These are phyloP conservation scores for Ascochyta lentis DNA, from an alignment of 2,329 filamentous ascomycete species.

Conservation along the genomic window DNA sequence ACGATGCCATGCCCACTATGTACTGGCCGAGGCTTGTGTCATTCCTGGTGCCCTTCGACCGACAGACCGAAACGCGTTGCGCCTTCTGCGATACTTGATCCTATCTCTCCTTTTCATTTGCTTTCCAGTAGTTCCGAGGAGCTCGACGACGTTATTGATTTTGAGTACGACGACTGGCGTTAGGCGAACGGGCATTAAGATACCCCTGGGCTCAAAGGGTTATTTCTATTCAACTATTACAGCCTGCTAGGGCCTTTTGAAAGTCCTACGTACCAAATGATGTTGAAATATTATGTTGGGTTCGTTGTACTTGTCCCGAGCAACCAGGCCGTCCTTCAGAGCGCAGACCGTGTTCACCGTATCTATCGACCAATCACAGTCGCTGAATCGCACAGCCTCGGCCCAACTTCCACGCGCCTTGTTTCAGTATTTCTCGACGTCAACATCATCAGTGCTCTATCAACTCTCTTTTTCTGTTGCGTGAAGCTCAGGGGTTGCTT, in stretches of 20 bases:
- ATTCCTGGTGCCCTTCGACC: background rate
- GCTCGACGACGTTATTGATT: conserved; percentile 4
- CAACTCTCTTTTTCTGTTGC: background rate
- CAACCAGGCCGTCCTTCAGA: too few species aligned
- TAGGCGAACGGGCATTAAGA: conserved; percentile 20
- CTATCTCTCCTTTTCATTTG: background rate
- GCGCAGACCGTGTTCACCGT: conserved; percentile 2
- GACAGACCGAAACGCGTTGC: conserved; percentile 1
- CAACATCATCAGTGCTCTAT: conserved; percentile 4
- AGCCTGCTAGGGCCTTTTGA: too few species aligned
- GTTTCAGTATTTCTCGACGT: conserved; percentile 14
- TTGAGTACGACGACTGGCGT: conserved; percentile 11
- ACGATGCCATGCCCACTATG: background rate
- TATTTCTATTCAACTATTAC: background rate
- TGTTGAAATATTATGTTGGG: too few species aligned
- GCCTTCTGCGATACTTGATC: background rate
- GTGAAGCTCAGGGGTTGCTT: background rate
- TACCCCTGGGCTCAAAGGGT: conserved; percentile 19
- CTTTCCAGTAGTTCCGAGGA: background rate
- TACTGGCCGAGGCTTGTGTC: background rate
- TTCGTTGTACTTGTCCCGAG: too few species aligned
- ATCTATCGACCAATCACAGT: conserved; percentile 8
- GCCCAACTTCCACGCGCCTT: conserved; percentile 7
- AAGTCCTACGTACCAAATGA: too few species aligned
- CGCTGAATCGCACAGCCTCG: conserved; percentile 3